Evolutionary conservation across 352 stramenopile species (phyloP), one percentile per base, ranked within the genome.

Genomic region (Phytophthora melonis): DNA sequence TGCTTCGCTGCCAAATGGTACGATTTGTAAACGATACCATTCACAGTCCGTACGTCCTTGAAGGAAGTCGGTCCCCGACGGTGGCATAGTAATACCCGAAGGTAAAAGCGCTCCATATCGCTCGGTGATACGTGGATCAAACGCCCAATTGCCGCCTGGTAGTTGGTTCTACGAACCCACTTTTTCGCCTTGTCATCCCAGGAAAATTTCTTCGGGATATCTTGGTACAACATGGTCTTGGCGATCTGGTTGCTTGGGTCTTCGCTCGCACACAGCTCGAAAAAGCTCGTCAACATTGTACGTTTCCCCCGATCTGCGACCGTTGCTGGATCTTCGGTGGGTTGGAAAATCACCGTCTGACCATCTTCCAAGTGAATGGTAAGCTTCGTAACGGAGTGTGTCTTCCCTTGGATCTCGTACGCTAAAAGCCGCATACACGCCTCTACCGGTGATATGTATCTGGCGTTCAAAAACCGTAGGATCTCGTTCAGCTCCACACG

Each of bases 51-150:
- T 1, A 82, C 14, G 59, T 76, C 66, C 62, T 70, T 45, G 52
- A 72, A 80, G 0, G 74, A 80, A 6, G 61, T 82, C 1, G 74
- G 52, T 7, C 74, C 70, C 16, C 27, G 16, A 7, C 52, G n/a
- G 54, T 82, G 54, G 23, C 56, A 68, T 23, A 81, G 27, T n/a
- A 78, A 6, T 4, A 81, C 2, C 0, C 68, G 39, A 5, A 86
- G 9, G 21, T 78, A 75, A 30, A 66, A 83, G 6, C 63, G 50
- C 23, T 82, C 61, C 0, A n/a, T 9, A 68, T 82, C 59, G 6
- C 36, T 34, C 0, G 72, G 68, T 8, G 27, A 32, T 8, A 32
- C 27, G 27, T 32, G 27, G 27, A 32, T 32, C 27, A 32, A 8
- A 8, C 75, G 56, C 1, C 75, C 68, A 58, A 81, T 58, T 2